These are phyloP conservation scores for Colletotrichum tanaceti DNA, from an alignment of 2,329 filamentous ascomycete genomes.

Conservation along the genomic window DNA sequence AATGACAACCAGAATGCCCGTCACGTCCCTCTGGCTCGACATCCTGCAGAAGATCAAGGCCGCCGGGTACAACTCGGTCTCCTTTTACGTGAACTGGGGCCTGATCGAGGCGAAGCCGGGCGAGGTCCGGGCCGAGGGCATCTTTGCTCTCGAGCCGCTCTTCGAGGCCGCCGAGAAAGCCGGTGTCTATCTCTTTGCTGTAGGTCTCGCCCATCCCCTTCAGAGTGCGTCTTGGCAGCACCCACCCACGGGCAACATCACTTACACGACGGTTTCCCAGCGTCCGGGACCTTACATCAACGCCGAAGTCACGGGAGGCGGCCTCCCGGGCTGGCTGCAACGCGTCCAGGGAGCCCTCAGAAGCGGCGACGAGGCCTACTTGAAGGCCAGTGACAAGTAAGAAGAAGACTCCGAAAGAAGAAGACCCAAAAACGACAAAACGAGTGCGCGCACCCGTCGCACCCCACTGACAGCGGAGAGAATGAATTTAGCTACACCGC, in stretches of 20 bases:
- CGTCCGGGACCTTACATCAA: conserved; percentile 76
- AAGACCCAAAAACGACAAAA: no score
- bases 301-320: conserved; percentile 75
- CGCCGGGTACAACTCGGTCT: conserved; percentile 76
- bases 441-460: no score
- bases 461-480: no score
- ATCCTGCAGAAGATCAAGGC: conserved; percentile 81
- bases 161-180: conserved; percentile 74
- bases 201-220: background rate
- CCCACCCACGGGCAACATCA: no score
- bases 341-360: conserved; percentile 68
- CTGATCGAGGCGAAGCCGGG: conserved; percentile 76
- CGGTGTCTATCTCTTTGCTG: conserved; percentile 76
- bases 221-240: no score
- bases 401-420: no score
- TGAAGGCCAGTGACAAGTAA: conserved; percentile 71
- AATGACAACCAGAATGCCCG: conserved; percentile 45
- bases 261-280: background rate
- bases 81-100: conserved; percentile 79
- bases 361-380: conserved; percentile 66
- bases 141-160: conserved; percentile 76
- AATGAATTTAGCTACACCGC: no score
- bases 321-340: conserved; percentile 79
- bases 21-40: conserved; percentile 65
- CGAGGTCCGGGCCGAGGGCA: conserved; percentile 72